Evolutionary conservation across 176 grass and related monocot genomes (phyloP), one percentile per base, ranked within the genome.

Genomic region (Zea luxurians): DNA sequence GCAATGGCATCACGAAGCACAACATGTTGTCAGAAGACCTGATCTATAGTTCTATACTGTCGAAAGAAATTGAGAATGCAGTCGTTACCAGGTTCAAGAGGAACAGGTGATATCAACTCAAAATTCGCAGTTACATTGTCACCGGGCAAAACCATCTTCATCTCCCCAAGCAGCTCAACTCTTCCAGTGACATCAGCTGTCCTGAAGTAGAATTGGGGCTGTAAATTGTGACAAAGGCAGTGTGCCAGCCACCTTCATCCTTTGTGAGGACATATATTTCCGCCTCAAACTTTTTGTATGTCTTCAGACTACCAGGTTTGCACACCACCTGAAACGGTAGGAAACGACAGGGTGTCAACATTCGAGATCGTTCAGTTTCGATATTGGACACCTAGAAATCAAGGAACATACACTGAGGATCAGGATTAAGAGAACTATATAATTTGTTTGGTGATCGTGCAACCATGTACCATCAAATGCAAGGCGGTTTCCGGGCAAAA

Each of bases 241-340:
- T 99, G 78, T 95, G 92, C 61, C 96, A 86, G 54, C 96, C 96
- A 81, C 96, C 92, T 83, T 99, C 96, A 81, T 99, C 96, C 80
- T 95, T 99, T 35, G 92, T 99, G 4, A 92, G 81, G 17, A 89
- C 90, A n/a, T 95, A 99, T 78, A 95, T 92, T 62, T 95, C 96
- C 5, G 92, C 96, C 83, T 99, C 92, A 69, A 99, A 99, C 79
- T 34, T 90, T 71, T 80, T 92, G 68, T 85, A 99, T 15, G 96
- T 95, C 75, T 99, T 99, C 10, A 99, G 41, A 34, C 77, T 81
- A 38, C 92, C 90, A 38, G 92, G 96, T 79, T 95, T 99, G 66
- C 92, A 95, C 2, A 92, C 92, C 7, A 99, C 88, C 96, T 99
- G 60, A 66, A 79, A 83, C 27, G 17, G 65, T 55, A 77, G 7